Evolutionary conservation across 2,329 filamentous ascomycete genomes (phyloP), one percentile per base, ranked within the genome.

Genomic region (Zelopaecilomyces penicillatus): DNA sequence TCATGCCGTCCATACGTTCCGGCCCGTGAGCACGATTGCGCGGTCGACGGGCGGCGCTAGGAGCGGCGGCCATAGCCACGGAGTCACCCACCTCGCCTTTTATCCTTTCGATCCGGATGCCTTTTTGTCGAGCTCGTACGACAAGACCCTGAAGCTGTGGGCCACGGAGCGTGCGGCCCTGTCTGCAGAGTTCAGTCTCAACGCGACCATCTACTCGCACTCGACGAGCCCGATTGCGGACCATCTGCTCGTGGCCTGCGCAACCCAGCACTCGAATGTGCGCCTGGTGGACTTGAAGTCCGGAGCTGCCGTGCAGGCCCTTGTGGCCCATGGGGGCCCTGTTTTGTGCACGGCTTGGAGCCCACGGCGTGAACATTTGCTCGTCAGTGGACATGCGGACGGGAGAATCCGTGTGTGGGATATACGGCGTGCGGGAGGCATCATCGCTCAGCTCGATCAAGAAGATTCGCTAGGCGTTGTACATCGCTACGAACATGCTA

Each of bases 351-450:
- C 85, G 1, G 75, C 81, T 4, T 97, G 93, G 93, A 91, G 87
- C 45, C 90, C 90, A 0, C 76, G 78, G 5, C 73, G 83, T 39
- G 86, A 90, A 39, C 78, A 95, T 57, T 71, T 94, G 4, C 75
- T 97, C 3, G 87, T 85, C 7, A 91, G 86, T 41, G 88, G 87
- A 1, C 85, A 87, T n/a, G 78, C 82, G 1, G 90, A 97, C 59
- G 90, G 90, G 19, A 83, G 80, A 7, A 80, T 90, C 3, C 79
- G 89, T 26, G 70, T 96, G 32, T 97, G 91, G 83, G 91, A 97
- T 60, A 78, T 96, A 28, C 76, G 91, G 4, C 81, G 86, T 30
- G 85, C 87, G 30, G 83, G 84, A 19, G 83, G 82, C 5, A 79
- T 84, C 19, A 71, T 97, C 30, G 87, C 83, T 0, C 75, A 85